These are phyloP conservation scores for Fraxinus anomala DNA, from an alignment of 257 asterid species.

Conservation along the genomic window DNA sequence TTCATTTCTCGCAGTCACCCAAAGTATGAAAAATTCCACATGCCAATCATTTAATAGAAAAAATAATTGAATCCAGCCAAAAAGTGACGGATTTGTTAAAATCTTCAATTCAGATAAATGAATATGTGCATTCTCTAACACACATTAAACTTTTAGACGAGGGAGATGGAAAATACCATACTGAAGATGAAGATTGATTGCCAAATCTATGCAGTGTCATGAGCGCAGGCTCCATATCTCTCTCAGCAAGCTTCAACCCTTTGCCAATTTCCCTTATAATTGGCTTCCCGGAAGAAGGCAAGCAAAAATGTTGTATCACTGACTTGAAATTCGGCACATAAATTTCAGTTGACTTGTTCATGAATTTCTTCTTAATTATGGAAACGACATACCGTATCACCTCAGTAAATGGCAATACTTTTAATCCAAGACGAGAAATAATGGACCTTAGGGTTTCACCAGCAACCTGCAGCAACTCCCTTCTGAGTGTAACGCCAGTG, in stretches of 20 bases:
- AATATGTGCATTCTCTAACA: not conserved
- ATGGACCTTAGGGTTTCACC: constrained; percentile 70
- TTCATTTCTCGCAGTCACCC: not conserved
- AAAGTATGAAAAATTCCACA: not conserved
- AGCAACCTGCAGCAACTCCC: constrained; percentile 65
- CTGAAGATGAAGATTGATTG: constrained; percentile 69
- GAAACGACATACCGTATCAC: constrained; percentile 43
- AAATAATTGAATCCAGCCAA: not conserved
- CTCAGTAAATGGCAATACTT: constrained; percentile 56
- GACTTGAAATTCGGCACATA: constrained; percentile 71
- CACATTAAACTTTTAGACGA: not conserved
- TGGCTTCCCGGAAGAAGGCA: constrained; percentile 71
- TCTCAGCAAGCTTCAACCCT: constrained; percentile 50
- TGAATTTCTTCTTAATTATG: constrained; percentile 38
- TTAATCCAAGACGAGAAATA: constrained; percentile 55
- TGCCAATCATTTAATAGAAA: no score
- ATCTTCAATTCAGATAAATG: not conserved
- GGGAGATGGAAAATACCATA: constrained; percentile 53
- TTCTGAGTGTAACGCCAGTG: constrained; percentile 64
- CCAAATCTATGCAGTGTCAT: constrained; percentile 76
- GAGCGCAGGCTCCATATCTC: constrained; percentile 55
- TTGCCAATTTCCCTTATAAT: constrained; percentile 66
- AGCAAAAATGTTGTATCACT: constrained; percentile 75
- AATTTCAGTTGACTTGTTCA: constrained; percentile 44
- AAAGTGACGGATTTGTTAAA: not conserved